Percentiles rank a stretch among this genome's conserved stretches.
Evolutionary conservation across 2,329 filamentous ascomycete genomes (phyloP).

Genomic region (Pestalotiopsis sp.): DNA sequence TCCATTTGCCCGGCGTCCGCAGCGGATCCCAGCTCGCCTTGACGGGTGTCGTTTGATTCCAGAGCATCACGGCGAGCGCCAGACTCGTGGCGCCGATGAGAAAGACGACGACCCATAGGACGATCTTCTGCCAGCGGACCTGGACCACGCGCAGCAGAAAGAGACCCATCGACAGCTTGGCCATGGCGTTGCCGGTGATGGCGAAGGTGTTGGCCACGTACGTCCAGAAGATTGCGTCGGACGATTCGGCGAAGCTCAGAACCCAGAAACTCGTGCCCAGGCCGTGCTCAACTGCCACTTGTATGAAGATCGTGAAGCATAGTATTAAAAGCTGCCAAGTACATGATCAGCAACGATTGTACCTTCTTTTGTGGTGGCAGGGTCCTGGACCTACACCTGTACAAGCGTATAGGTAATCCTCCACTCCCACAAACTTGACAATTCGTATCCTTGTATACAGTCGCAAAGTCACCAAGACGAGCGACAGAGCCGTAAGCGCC

Average conservation of each 20-base stretch:
- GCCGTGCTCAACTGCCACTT: constrained; percentile 36
- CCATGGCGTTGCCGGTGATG: constrained; percentile 39
- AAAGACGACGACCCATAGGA: constrained; percentile 34
- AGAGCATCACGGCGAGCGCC: constrained; percentile 37
- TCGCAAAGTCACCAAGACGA: constrained; percentile 24
- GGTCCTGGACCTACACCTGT: constrained; percentile 27
- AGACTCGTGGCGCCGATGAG: constrained; percentile 34
- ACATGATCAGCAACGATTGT: background rate
- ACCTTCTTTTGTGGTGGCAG: background rate
- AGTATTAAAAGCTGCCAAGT: constrained; percentile 33
- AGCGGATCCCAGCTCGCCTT: constrained; percentile 39
- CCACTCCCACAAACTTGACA: constrained; percentile 37
- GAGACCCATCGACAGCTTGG: constrained; percentile 41
- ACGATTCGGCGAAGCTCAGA: constrained; percentile 31
- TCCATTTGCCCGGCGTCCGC: constrained; percentile 36
- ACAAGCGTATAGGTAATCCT: constrained; percentile 38
- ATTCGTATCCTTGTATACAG: constrained; percentile 32
- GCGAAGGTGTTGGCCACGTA: constrained; percentile 40
- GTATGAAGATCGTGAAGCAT: constrained; percentile 35
- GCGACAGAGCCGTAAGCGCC: constrained; percentile 35
- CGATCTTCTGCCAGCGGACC: constrained; percentile 34
- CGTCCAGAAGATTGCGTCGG: constrained; percentile 41
- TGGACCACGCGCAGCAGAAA: constrained; percentile 41
- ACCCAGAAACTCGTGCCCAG: constrained; percentile 36
- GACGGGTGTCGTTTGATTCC: constrained; percentile 39